Conservation (phyloP, 352 stramenopile species). For the Pythium volutum region DNA sequence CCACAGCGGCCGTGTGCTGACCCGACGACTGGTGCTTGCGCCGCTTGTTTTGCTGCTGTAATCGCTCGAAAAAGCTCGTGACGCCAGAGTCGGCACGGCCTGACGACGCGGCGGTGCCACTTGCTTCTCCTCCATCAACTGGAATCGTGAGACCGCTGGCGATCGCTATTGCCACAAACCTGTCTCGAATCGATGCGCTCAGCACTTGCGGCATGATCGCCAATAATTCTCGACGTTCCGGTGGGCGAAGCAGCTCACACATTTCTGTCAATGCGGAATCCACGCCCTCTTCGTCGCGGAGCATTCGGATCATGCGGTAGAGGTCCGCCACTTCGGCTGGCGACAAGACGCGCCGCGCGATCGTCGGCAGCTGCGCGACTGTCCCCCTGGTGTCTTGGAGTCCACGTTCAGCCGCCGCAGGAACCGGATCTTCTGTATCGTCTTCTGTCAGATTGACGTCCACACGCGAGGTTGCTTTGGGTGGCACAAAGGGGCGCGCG, state of each 20-base stretch:
- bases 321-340: conserved; percentile 45
- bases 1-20: conserved; percentile 34
- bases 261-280: conserved; percentile 42
- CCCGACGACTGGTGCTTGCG: conserved; percentile 29
- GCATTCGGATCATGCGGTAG: conserved; percentile 57
- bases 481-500: conserved; percentile 49
- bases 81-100: background rate
- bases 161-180: conserved; percentile 45
- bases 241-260: conserved; percentile 44
- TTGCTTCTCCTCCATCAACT: background rate
- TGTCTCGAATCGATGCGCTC: conserved; percentile 35
- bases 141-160: conserved; percentile 34
- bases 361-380: conserved; percentile 41
- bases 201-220: conserved; percentile 68
- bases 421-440: background rate
- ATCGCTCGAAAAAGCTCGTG: conserved; percentile 57
- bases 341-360: conserved; percentile 54
- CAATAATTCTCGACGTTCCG: conserved; percentile 47
- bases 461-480: conserved; percentile 7
- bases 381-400: background rate
- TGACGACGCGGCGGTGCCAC: background rate
- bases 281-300: conserved; percentile 42
- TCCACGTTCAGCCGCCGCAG: background rate
- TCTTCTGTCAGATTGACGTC: background rate
- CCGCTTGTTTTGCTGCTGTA: conserved; percentile 62